Evolutionary conservation across 768 basidiomycete species (phyloP).

Genomic region (Terana coerulea): DNA sequence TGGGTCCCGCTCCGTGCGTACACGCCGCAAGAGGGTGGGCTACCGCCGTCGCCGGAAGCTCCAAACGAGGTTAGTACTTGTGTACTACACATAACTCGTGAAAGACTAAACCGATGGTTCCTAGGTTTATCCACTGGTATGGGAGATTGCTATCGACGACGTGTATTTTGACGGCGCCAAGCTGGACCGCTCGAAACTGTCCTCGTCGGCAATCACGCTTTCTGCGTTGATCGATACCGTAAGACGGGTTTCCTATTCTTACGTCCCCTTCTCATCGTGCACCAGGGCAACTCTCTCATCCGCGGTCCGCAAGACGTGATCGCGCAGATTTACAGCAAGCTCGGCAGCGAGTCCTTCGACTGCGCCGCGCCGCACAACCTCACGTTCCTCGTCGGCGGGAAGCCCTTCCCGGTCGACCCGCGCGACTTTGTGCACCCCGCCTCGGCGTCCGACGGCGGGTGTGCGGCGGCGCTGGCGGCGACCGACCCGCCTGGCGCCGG

Average conservation of each 20-base stretch:
- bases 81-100: too few species aligned
- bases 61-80: conserved; percentile 51
- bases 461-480: conserved; percentile 49
- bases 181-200: conserved; percentile 53
- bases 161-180: conserved; percentile 65
- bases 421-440: conserved; percentile 59
- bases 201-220: conserved; percentile 44
- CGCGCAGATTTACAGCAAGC: conserved; percentile 35
- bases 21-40: conserved; percentile 44
- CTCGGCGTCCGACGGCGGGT: conserved; percentile 35
- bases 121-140: conserved; percentile 34
- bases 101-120: background rate
- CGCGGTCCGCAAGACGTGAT: conserved; percentile 72
- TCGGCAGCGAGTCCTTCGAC: conserved; percentile 44
- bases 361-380: conserved; percentile 62
- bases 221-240: conserved; percentile 76
- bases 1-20: conserved; percentile 68
- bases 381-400: conserved; percentile 65
- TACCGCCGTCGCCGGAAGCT: conserved; percentile 51
- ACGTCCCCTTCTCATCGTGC: background rate
- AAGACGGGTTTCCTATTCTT: conserved; percentile 18
- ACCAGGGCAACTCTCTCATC: conserved; percentile 71
- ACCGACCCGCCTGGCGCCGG: conserved; percentile 63
- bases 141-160: conserved; percentile 71
- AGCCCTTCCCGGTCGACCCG: conserved; percentile 69